These are phyloP conservation scores for Chlorella sp. DNA, from an alignment of 139 green algal genomes.

Conservation along the genomic window DNA sequence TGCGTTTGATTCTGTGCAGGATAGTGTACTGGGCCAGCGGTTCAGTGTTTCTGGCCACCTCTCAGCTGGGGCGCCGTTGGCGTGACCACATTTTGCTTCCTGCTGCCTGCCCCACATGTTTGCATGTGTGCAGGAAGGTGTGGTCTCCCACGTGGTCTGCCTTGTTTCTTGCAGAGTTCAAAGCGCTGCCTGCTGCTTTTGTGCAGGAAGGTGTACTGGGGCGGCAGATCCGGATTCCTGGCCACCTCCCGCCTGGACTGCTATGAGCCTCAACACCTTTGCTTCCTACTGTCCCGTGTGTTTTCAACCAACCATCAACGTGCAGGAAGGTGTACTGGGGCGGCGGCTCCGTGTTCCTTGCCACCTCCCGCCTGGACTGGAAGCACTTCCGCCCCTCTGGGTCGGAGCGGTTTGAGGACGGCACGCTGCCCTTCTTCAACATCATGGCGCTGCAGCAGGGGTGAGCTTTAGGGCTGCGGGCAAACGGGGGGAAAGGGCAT, in stretches of 20 bases:
- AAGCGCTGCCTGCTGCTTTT: not conserved
- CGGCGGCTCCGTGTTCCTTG: conserved; percentile 74
- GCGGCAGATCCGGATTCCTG: not conserved
- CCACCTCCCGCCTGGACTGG: conserved; percentile 73
- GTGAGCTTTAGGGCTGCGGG: no score
- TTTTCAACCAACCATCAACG: not conserved
- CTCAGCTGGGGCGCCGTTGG: no score
- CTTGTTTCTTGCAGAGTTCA: no score
- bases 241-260: not conserved
- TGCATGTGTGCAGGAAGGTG: not conserved
- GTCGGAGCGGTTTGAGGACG: conserved; percentile 73
- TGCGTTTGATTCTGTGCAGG: no score
- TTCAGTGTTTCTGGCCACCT: no score
- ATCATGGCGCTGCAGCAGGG: conserved; percentile 73
- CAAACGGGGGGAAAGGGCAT: no score
- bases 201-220: no score
- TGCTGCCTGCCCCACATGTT: no score
- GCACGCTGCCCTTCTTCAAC: conserved; percentile 80
- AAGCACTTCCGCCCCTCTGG: conserved; percentile 45
- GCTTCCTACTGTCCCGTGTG: not conserved
- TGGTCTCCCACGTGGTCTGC: no score
- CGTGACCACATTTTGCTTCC: no score
- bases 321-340: conserved; percentile 69
- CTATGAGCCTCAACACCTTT: not conserved
- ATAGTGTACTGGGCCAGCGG: no score